Evolutionary conservation across 352 stramenopile species (phyloP).

Genomic region (Phytophthora rubi): DNA sequence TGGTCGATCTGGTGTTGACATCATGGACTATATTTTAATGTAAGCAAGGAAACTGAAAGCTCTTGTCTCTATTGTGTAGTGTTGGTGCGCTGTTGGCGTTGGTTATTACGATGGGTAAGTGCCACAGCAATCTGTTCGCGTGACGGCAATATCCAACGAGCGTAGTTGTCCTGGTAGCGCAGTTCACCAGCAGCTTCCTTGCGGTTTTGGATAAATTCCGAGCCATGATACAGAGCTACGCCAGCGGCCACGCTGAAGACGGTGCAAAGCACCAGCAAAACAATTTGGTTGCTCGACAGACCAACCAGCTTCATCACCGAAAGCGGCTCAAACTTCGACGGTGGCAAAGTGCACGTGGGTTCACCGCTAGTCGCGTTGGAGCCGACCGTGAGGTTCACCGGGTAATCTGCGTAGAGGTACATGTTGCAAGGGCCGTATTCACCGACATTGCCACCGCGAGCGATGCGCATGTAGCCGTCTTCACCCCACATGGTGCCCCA

Average conservation of each 20-base stretch:
- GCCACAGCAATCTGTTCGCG: constrained; percentile 64
- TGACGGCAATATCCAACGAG: constrained; percentile 68
- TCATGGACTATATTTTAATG: constrained; percentile 46
- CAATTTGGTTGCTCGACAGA: constrained; percentile 44
- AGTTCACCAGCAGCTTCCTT: constrained; percentile 46
- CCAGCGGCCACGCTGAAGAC: constrained; percentile 46
- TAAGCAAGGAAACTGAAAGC: constrained; percentile 29
- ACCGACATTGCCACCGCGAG: constrained; percentile 41
- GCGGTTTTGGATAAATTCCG: constrained; percentile 54
- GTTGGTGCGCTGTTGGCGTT: constrained; percentile 15
- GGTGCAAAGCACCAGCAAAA: constrained; percentile 48
- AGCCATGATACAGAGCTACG: constrained; percentile 48
- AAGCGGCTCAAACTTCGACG: constrained; percentile 49
- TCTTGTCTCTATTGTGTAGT: constrained; percentile 23
- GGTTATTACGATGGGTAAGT: constrained; percentile 34
- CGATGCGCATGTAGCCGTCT: constrained; percentile 82
- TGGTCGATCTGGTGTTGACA: constrained; percentile 6
- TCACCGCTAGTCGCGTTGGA: constrained; percentile 30
- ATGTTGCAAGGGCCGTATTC: constrained; percentile 73
- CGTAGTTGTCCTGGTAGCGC: constrained; percentile 65
- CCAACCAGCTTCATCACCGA: constrained; percentile 41
- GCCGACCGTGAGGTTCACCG: constrained; percentile 51
- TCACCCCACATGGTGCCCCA: constrained; percentile 92
- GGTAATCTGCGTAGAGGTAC: constrained; percentile 78
- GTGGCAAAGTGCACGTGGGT: constrained; percentile 43